Conservation (phyloP, 2,329 filamentous ascomycete species). For the Graphilbum sp. region DNA sequence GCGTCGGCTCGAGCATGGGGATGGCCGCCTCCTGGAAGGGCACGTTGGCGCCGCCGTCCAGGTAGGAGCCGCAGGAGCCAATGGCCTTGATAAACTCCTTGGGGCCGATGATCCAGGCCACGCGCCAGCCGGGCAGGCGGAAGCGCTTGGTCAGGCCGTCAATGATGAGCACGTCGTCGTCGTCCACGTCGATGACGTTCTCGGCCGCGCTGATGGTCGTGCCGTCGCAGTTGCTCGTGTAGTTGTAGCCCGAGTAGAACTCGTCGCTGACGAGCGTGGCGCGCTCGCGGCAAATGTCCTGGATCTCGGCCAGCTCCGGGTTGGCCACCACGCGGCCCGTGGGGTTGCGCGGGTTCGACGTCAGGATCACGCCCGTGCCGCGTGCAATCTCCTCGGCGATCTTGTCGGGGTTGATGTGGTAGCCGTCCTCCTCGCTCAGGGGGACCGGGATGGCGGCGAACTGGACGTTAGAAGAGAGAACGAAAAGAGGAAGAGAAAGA, state of each 20-base stretch:
- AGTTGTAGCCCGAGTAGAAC: conserved; percentile 95
- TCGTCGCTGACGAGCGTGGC: conserved; percentile 91
- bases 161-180: conserved; percentile 84
- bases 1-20: conserved; percentile 73
- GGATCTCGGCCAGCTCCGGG: conserved; percentile 74
- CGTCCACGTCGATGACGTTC: conserved; percentile 78
- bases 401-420: conserved; percentile 86
- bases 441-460: conserved; percentile 80
- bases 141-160: conserved; percentile 95
- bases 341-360: conserved; percentile 89
- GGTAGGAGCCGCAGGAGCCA: conserved; percentile 80
- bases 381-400: conserved; percentile 82
- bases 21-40: conserved; percentile 92
- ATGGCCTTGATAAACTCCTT: conserved; percentile 95
- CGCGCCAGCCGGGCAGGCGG: conserved; percentile 87
- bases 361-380: conserved; percentile 76
- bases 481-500: background rate
- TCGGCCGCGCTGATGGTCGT: conserved; percentile 76
- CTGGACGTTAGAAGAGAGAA: conserved; percentile 20
- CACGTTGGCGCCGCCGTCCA: conserved; percentile 86
- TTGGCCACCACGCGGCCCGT: conserved; percentile 78
- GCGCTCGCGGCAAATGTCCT: conserved; percentile 79
- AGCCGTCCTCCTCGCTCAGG: conserved; percentile 68
- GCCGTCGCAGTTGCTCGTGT: conserved; percentile 82
- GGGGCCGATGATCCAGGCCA: conserved; percentile 89